Conservation (phyloP, 495 filamentous ascomycete species). For the Haplographium delicatum region DNA sequence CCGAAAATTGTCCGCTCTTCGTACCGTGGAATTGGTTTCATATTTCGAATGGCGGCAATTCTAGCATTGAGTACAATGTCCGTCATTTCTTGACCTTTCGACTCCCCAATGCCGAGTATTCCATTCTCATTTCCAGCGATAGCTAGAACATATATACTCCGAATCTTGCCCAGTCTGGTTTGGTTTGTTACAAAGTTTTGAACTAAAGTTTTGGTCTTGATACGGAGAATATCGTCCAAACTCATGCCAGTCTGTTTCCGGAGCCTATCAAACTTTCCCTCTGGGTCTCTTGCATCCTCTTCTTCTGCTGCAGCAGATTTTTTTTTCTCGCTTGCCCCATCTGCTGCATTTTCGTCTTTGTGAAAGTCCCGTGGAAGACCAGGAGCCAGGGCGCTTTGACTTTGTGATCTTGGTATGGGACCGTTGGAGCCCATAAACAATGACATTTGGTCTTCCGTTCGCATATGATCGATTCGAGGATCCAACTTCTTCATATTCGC, state of each 20-base stretch:
- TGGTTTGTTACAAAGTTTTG: slow-evolving; percentile 75
- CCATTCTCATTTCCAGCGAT: slow-evolving; percentile 84
- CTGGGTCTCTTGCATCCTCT: slow-evolving; percentile 39
- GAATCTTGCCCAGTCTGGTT: slow-evolving; percentile 92
- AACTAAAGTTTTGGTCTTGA: slow-evolving; percentile 63
- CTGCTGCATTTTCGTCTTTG: slow-evolving; percentile 1
- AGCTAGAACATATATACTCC: slow-evolving; percentile 59
- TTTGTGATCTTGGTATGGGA: slow-evolving; percentile 11
- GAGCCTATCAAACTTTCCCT: slow-evolving; percentile 42
- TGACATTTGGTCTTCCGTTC: slow-evolving; percentile 1
- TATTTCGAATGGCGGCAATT: slow-evolving; percentile 73
- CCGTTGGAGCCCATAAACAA: slow-evolving; percentile 19
- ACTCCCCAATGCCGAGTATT: slow-evolving; percentile 81
- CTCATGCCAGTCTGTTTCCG: slow-evolving; percentile 66
- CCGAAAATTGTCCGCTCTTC: slow-evolving; percentile 90
- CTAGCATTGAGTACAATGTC: slow-evolving; percentile 62
- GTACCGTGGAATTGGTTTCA: slow-evolving; percentile 83
- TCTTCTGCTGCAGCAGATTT: slow-evolving; percentile 37
- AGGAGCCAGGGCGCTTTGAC: not conserved
- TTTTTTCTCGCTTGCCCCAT: slow-evolving; percentile 25
- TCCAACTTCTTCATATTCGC: slow-evolving; percentile 30
- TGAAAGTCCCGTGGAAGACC: slow-evolving; percentile 10
- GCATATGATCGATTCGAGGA: slow-evolving; percentile 8
- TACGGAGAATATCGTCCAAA: slow-evolving; percentile 44
- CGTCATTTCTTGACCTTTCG: slow-evolving; percentile 68